These are phyloP conservation scores for Hirsutella thompsonii DNA, from an alignment of 2,329 filamentous ascomycete species.

Conservation along the genomic window DNA sequence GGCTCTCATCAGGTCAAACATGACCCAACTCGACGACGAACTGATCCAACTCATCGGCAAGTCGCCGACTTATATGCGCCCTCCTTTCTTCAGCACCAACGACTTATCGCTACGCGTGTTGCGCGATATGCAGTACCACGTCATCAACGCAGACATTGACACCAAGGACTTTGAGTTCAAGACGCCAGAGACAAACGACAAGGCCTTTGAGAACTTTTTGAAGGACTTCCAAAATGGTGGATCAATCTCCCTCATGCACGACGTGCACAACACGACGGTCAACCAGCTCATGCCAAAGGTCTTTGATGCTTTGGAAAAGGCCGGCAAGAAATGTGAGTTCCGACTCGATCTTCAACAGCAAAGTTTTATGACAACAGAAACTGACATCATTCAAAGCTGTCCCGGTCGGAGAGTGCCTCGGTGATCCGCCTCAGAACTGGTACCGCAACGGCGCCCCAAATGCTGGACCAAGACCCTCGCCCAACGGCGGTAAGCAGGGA, in stretches of 20 bases:
- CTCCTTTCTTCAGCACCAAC: constrained; percentile 23
- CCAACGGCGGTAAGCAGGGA: too few relatives aligned
- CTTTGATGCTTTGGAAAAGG: not conserved
- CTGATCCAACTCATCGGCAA: constrained; percentile 16
- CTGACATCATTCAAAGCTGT: not conserved
- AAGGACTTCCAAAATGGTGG: constrained; percentile 12
- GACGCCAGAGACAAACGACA: constrained; percentile 27
- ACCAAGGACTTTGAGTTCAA: constrained; percentile 41
- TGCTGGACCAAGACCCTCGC: too few relatives aligned
- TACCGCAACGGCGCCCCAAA: not conserved
- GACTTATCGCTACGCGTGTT: constrained; percentile 13
- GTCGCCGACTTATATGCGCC: constrained; percentile 21
- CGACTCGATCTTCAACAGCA: too few relatives aligned
- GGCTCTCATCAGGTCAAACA: constrained; percentile 13
- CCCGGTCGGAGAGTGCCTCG: constrained; percentile 5
- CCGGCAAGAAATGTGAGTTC: not conserved
- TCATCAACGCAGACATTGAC: constrained; percentile 41
- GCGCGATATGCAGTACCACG: constrained; percentile 30
- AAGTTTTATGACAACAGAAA: too few relatives aligned
- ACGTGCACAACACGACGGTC: constrained; percentile 28
- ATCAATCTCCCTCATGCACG: constrained; percentile 35
- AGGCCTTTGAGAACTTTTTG: constrained; percentile 18
- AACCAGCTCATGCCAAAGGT: constrained; percentile 15
- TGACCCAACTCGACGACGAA: constrained; percentile 19
- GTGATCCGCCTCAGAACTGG: constrained; percentile 2